Base-by-base conservation (phyloP, 2,329 filamentous ascomycete genomes). In the Triangularia setosa region DNA sequence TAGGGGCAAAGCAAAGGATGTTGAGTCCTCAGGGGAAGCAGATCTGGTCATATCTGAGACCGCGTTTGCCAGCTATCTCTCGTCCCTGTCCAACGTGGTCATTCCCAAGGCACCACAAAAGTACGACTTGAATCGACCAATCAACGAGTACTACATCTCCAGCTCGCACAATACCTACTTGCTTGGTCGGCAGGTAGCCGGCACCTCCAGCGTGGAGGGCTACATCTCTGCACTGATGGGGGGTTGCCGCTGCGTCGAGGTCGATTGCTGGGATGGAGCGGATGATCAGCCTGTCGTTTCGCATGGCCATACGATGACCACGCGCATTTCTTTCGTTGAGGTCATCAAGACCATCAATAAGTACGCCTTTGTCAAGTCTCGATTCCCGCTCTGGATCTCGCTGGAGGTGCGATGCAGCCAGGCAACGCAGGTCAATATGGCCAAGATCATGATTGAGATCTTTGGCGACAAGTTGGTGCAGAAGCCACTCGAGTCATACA, bases 121-220 rank as follows among this genome's bases (percentile, higher is more conserved):
- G 52, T 86, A 87, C 62, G 80, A 80, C 5, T 86, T 97, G 62
- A 88, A 96, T 73, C 87, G 91, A 24, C 95, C 95, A 0, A 81
- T 98, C 75, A 97, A 96, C 74, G 94, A 98, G 74, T 99, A 99
- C 77, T 97, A 93, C 80, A 95, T 99, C 69, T 98, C 94, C 1
- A 97, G 93, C 79, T 98, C 95, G 1, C 95, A 99, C 82, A 99
- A 99, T 77, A 99, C 95, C 0, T 99, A 99, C 73, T 87, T 99
- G 0, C 83, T 96, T 4, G 95, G 95, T 14, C 89, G 93, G 61
- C 95, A 99, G 75, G 89, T 98, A 1, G 90, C 88, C 11, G 94
- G 94, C 27, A 86, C 91, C 54, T 97, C 95, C 1, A 98, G 93
- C 73, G 91, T 96, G 1, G 95, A 99, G 76, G 93, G 93, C 53